Base-by-base conservation (phyloP, 2,329 filamentous ascomycete genomes). In the Truncatella angustata region DNA sequence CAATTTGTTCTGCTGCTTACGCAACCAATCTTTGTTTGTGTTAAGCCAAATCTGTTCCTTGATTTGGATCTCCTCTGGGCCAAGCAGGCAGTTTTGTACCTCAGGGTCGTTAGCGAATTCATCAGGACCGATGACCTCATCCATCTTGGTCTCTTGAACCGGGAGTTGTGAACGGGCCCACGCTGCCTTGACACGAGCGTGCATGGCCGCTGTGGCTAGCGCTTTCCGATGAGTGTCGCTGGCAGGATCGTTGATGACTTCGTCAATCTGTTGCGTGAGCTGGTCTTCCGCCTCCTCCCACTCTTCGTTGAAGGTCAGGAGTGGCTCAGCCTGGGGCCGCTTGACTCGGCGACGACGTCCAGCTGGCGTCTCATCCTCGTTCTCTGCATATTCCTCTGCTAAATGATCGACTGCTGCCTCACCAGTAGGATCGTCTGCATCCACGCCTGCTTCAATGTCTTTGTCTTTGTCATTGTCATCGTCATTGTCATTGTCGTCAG, bases 1-100 rank as follows among this genome's bases (percentile, higher is more conserved):
- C 5, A 88, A 79, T 69, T 94, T 96, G 54, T 89, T 85, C 64
- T 97, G 91, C 65, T 95, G 88, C 45, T 85, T 82, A 7, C 93
- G 88, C 35, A 99, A 78, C 82, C 92, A 99, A 59, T 95, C 91
- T 66, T 94, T 91, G 70, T 99, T 97, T 66, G 92, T 86, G 54
- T 93, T 92, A 39, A 96, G 85, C 94, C 94, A 99, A 49, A 97
- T 89, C 54, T 85, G 84, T 68, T 97, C 92, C 68, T 97, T 97
- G 64, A 91, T 83, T 30, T 81, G 81, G 2, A 86, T 82, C 71
- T 97, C 92, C 3, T 84, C 81, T 1, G 86, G 81, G 0, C 80
- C 81, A 4, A 97, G 78, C 32, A 91, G 71, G 64, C 92, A 96
- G 61, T 88, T 88, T 54, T 80, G 74, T 4, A 99, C 91, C 68